Evolutionary conservation across 1,139 yeast genomes (phyloP).

Genomic region (Diutina neorugosa): DNA sequence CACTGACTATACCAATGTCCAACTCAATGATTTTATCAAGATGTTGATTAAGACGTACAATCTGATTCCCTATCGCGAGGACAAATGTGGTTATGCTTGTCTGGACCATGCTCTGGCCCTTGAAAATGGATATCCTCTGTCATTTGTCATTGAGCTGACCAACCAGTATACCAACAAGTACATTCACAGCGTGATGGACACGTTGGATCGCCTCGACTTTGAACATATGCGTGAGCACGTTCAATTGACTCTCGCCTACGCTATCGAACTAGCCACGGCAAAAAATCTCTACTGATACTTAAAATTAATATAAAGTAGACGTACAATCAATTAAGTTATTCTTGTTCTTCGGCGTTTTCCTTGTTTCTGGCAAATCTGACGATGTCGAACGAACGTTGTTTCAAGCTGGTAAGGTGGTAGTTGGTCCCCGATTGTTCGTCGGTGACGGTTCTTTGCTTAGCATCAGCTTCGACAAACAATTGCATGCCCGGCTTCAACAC

Average conservation of each 20-base stretch:
- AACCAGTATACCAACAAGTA: constrained; percentile 51
- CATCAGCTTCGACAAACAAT: constrained; percentile 31
- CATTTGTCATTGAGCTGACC: constrained; percentile 71
- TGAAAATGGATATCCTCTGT: constrained; percentile 72
- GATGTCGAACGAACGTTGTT: constrained; percentile 27
- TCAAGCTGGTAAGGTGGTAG: constrained; percentile 20
- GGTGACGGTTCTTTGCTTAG: constrained; percentile 20
- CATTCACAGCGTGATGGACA: constrained; percentile 71
- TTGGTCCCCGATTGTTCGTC: constrained; percentile 25
- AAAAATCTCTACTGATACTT: background rate
- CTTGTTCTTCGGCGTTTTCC: constrained; percentile 5
- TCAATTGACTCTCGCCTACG: constrained; percentile 59
- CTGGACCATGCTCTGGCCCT: constrained; percentile 86
- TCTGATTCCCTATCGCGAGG: constrained; percentile 56
- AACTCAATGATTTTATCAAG: constrained; percentile 52
- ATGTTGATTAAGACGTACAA: constrained; percentile 49
- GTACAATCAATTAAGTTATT: background rate
- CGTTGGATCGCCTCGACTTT: constrained; percentile 59
- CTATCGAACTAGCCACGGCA: constrained; percentile 42
- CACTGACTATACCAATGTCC: constrained; percentile 55
- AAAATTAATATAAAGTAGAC: background rate
- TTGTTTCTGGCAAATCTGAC: constrained; percentile 24
- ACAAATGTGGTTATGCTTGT: constrained; percentile 85
- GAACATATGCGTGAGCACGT: constrained; percentile 71
- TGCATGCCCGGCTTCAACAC: constrained; percentile 31